Percentiles rank a stretch among this genome's conserved stretches.
Evolutionary conservation across 345 rosid genomes (phyloP).

Genomic region (Dimocarpus longan): DNA sequence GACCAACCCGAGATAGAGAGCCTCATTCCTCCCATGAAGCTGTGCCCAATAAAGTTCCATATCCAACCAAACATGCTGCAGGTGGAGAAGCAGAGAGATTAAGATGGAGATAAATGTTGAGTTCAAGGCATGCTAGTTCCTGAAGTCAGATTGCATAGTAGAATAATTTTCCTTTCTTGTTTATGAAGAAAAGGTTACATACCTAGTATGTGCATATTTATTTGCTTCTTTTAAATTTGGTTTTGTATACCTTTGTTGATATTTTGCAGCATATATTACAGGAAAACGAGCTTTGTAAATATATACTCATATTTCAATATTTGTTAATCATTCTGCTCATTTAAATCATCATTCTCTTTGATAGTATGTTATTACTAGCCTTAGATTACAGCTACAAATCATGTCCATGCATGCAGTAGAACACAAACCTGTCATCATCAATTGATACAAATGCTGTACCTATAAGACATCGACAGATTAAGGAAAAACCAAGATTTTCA

Average conservation of each 20-base stretch:
- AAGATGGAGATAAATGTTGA: constrained; percentile 35
- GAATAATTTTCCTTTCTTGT: constrained; percentile 19
- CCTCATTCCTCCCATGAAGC: constrained; percentile 22
- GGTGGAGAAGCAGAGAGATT: constrained; percentile 28
- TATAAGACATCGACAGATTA: background rate
- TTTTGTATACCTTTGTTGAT: constrained; percentile 4
- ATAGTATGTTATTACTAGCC: background rate
- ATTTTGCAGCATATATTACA: constrained; percentile 13
- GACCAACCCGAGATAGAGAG: constrained; percentile 43
- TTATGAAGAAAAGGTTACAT: constrained; percentile 8
- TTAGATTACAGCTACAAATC: background rate
- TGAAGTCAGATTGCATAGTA: constrained; percentile 19
- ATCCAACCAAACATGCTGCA: constrained; percentile 20
- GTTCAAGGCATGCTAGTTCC: constrained; percentile 10
- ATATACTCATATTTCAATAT: constrained; percentile 13
- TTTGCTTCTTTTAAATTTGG: background rate
- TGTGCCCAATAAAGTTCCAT: constrained; percentile 18
- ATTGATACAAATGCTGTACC: background rate
- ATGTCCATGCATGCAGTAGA: background rate
- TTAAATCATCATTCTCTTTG: background rate
- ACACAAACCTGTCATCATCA: background rate
- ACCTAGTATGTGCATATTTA: constrained; percentile 34
- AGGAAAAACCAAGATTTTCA: background rate
- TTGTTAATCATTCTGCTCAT: background rate
- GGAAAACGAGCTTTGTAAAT: constrained; percentile 36